These are phyloP conservation scores for Echinosophora koreensis DNA, from an alignment of 306 rosid species.

Conservation along the genomic window DNA sequence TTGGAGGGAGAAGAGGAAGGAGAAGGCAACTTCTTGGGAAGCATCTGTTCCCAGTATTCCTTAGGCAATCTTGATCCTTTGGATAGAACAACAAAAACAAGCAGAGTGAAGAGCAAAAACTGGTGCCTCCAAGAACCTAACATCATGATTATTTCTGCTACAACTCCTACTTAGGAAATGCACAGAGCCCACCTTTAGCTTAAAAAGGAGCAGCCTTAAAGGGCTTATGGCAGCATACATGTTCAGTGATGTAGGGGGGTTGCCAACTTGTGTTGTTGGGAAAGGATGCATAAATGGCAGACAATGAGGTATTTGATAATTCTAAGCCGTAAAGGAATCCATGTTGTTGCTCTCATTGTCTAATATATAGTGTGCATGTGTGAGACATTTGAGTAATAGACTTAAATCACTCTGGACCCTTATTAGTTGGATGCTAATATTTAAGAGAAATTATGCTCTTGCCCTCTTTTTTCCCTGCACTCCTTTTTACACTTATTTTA, in stretches of 20 bases:
- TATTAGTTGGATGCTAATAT: conserved; percentile 43
- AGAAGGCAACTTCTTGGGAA: conserved; percentile 89
- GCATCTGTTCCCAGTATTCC: conserved; percentile 76
- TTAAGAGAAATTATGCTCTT: background rate
- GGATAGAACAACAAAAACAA: conserved; percentile 60
- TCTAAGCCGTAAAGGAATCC: conserved; percentile 57
- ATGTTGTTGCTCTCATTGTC: conserved; percentile 57
- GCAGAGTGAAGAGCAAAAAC: conserved; percentile 63
- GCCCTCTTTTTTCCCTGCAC: too few relatives aligned
- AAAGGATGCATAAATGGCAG: conserved; percentile 79
- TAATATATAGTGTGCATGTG: conserved; percentile 50
- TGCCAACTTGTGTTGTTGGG: conserved; percentile 79
- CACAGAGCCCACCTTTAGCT: conserved; percentile 37
- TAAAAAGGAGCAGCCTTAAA: conserved; percentile 62
- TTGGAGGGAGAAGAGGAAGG: conserved; percentile 89
- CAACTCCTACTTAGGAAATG: background rate
- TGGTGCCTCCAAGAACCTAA: conserved; percentile 61
- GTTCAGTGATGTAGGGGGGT: conserved; percentile 73
- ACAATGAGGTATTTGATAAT: conserved; percentile 69
- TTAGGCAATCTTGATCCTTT: conserved; percentile 76
- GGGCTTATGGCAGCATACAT: conserved; percentile 62
- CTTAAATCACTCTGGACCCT: conserved; percentile 42
- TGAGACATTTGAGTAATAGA: conserved; percentile 41
- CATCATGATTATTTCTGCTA: conserved; percentile 48
- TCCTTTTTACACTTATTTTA: too few relatives aligned